Conservation (phyloP, 805 yeast genomes). For the Candida mattraensis region DNA sequence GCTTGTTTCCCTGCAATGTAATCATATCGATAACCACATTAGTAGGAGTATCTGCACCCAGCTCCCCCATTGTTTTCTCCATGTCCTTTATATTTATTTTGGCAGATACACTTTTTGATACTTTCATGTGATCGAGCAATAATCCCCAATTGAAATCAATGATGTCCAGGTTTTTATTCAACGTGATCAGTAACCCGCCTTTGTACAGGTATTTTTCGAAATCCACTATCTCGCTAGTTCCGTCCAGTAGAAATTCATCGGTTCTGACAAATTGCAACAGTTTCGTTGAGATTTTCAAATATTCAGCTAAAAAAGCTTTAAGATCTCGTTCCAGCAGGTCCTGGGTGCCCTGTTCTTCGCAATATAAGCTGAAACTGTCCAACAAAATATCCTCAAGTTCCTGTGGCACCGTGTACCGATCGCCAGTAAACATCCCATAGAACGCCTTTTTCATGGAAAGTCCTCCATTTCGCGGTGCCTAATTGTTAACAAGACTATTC, state of each 20-base stretch:
- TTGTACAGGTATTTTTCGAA: constrained; percentile 43
- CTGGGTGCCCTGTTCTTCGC: constrained; percentile 33
- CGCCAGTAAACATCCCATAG: constrained; percentile 19
- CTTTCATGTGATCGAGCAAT: constrained; percentile 29
- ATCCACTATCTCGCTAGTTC: constrained; percentile 43
- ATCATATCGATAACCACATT: constrained; percentile 45
- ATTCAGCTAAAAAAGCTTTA: constrained; percentile 29
- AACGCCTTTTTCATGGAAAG: constrained; percentile 18
- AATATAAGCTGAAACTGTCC: constrained; percentile 41
- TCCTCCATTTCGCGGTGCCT: too few species aligned
- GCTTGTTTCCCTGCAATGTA: constrained; percentile 39
- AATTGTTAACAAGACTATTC: too few species aligned
- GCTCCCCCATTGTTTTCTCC: constrained; percentile 25
- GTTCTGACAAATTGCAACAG: constrained; percentile 30
- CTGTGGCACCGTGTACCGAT: constrained; percentile 36
- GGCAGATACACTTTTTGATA: constrained; percentile 13
- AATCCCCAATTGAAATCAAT: constrained; percentile 44
- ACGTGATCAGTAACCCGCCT: constrained; percentile 41
- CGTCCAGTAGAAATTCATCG: constrained; percentile 37
- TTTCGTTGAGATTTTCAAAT: constrained; percentile 29
- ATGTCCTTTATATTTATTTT: constrained; percentile 40
- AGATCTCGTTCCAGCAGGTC: constrained; percentile 40
- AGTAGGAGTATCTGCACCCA: constrained; percentile 34
- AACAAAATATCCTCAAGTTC: constrained; percentile 46
- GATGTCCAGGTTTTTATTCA: constrained; percentile 31